A percentile compares a stretch with the other conserved stretches of the same genome.
Evolutionary conservation across 129 eudicot genomes (phyloP).

Genomic region (Silybum marianum): DNA sequence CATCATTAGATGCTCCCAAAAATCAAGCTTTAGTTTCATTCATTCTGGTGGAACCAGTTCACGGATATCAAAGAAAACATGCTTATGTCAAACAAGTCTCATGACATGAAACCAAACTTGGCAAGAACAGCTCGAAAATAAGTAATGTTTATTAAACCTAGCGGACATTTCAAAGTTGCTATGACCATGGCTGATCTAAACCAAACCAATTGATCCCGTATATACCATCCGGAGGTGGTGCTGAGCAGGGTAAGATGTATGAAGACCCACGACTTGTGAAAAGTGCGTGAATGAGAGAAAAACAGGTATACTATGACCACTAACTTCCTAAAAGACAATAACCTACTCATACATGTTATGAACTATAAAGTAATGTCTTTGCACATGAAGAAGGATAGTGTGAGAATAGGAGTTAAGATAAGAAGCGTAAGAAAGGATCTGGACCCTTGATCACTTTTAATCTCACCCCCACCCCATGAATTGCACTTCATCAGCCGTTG

Average conservation of each 20-base stretch:
- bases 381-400: too few relatives aligned
- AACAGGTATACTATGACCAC: background rate
- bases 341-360: background rate
- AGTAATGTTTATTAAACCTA: slow-evolving; percentile 2
- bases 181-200: slow-evolving; percentile 10
- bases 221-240: background rate
- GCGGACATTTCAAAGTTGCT: background rate
- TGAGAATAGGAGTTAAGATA: too few relatives aligned
- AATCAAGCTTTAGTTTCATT: slow-evolving; percentile 6
- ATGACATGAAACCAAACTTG: slow-evolving; percentile 7
- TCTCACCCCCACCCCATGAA: too few relatives aligned
- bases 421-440: too few relatives aligned
- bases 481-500: too few relatives aligned
- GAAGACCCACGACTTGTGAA: background rate
- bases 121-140: background rate
- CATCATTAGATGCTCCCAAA: slow-evolving; percentile 13
- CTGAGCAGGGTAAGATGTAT: background rate
- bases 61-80: background rate
- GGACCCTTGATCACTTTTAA: too few relatives aligned
- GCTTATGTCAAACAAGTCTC: slow-evolving; percentile 9
- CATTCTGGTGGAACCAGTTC: slow-evolving; percentile 1
- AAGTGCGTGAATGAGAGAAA: too few relatives aligned
- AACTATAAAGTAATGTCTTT: background rate
- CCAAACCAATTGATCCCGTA: background rate
- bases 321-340: background rate